Percentiles rank a stretch among this genome's conserved stretches.
Evolutionary conservation across 352 stramenopile genomes (phyloP).

Genomic region (Pythium vanterpoolii): DNA sequence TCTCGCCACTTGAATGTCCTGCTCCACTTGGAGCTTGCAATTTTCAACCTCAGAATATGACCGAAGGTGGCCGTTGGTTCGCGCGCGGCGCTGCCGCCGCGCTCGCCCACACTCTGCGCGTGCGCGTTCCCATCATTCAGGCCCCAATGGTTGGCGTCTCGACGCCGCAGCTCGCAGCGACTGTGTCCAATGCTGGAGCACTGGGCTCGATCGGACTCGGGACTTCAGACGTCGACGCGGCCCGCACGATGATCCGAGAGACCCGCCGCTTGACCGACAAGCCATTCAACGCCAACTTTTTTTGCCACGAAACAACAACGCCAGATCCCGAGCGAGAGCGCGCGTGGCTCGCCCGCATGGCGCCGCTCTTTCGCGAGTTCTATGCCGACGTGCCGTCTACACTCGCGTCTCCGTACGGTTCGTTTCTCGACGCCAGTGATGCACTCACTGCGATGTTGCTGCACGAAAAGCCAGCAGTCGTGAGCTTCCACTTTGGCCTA

Average conservation of each 20-base stretch:
- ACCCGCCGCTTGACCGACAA: conserved; percentile 30
- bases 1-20: neutral
- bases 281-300: conserved; percentile 63
- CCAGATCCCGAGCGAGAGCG: conserved; percentile 14
- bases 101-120: conserved; percentile 21
- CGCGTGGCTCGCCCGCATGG: conserved; percentile 35
- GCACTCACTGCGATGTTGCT: conserved; percentile 38
- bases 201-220: conserved; percentile 52
- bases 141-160: conserved; percentile 49
- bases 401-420: conserved; percentile 20
- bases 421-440: conserved; percentile 35
- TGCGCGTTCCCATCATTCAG: conserved; percentile 36
- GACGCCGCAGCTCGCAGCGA: conserved; percentile 33
- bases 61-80: neutral
- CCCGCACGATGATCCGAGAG: conserved; percentile 30
- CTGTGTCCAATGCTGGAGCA: conserved; percentile 37
- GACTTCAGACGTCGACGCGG: conserved; percentile 19
- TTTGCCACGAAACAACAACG: conserved; percentile 34
- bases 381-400: conserved; percentile 11
- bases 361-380: conserved; percentile 38
- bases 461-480: conserved; percentile 45
- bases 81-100: conserved; percentile 5
- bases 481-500: conserved; percentile 70
- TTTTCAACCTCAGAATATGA: too few species aligned
- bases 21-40: too few species aligned